Percentiles rank a stretch among this genome's conserved stretches.
Evolutionary conservation across 768 basidiomycete genomes (phyloP).

Genomic region (Mrakia frigida): DNA sequence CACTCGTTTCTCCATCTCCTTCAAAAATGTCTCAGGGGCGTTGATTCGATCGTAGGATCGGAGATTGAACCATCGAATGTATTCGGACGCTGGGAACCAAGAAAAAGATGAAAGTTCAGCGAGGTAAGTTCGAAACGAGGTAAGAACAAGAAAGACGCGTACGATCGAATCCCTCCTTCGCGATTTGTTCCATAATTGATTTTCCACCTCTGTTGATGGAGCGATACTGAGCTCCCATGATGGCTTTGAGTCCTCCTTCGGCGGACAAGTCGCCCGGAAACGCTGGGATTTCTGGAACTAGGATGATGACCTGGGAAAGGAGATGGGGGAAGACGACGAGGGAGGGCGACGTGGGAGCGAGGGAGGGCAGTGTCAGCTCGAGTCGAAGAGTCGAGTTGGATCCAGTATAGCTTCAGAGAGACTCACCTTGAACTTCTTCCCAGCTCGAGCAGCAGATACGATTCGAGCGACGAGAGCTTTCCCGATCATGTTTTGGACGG

Average conservation of each 20-base stretch:
- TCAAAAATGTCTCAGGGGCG: slow-evolving; percentile 53
- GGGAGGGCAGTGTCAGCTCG: no score
- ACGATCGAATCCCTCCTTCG: slow-evolving; percentile 14
- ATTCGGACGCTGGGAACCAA: slow-evolving; percentile 53
- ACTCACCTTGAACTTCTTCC: slow-evolving; percentile 68
- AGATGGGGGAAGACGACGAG: no score
- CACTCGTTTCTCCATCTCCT: slow-evolving; percentile 58
- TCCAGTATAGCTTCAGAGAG: background rate
- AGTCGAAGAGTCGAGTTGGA: background rate
- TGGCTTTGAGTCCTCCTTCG: slow-evolving; percentile 53
- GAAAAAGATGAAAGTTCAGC: slow-evolving; percentile 51
- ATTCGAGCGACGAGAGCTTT: slow-evolving; percentile 77
- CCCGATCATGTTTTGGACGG: slow-evolving; percentile 77
- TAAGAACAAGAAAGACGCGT: background rate
- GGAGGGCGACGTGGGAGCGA: no score
- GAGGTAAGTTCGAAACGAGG: slow-evolving; percentile 30
- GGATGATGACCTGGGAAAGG: slow-evolving; percentile 79
- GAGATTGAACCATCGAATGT: slow-evolving; percentile 87
- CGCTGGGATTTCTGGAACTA: slow-evolving; percentile 86
- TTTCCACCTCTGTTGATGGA: slow-evolving; percentile 84
- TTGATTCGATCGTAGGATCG: slow-evolving; percentile 55
- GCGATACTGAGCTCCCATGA: slow-evolving; percentile 64
- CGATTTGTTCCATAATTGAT: slow-evolving; percentile 58
- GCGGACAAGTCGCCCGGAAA: slow-evolving; percentile 77
- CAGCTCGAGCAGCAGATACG: slow-evolving; percentile 64